Base-by-base conservation (phyloP, 768 basidiomycete genomes). In the Hericium rajendrae region DNA sequence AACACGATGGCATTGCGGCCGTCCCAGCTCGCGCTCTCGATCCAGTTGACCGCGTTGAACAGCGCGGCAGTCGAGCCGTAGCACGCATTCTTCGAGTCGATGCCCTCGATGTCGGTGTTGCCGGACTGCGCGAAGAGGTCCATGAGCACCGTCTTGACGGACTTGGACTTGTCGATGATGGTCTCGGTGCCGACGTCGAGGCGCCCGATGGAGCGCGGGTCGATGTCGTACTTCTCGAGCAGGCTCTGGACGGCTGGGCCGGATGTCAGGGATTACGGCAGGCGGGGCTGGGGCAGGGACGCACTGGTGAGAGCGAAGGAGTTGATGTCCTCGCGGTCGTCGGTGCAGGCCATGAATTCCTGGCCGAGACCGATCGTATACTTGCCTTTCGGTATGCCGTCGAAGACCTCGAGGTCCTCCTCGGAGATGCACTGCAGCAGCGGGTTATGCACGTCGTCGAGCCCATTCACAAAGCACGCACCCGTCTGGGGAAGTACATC, bases 301-400 rank as follows among this genome's bases (percentile, higher is more conserved):
- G 58, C 55, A 93, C 94, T 91, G 67, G 91, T 94, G 62, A 98
- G 73, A 48, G 91, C 86, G 71, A 97, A 93, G 16, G 93, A 94
- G 82, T 95, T 94, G 79, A 98, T 94, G 75, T 98, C 94, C 71
- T 98, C 95, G 55, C 91, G 85, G 80, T 98, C 95, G 68, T 97
- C 94, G 58, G 88, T 89, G 83, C 91, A 97, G 38, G 94, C 92
- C 95, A 98, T 98, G 79, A 84, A 92, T 72, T 94, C 85, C 71
- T 94, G 91, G 55, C 94, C 95, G 43, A 98, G 84, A 69, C 95
- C 95, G 69, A 97, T 97, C 62, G 95, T 98, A 78, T 98, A 97
- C 75, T 97, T 97, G 58, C 95, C 95, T 67, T 91, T 84, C 57
- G 91, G 76, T 48, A 97, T 95, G 66, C 90, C 90, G 67, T 98